Conservation (phyloP, 345 rosid genomes). For the Citrus hindsii region DNA sequence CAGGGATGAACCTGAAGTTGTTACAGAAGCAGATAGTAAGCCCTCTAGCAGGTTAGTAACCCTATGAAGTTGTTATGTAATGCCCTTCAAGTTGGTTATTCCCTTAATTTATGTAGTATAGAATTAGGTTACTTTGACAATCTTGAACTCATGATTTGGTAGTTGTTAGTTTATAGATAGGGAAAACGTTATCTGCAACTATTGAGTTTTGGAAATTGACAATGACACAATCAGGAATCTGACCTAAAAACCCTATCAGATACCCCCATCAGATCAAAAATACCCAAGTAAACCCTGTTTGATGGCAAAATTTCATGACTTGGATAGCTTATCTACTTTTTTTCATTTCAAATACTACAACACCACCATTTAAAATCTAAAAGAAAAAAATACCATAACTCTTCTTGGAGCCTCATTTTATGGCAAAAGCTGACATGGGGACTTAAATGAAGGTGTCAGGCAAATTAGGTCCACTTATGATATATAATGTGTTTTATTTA, state of each 20-base stretch:
- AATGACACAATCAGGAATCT: not conserved
- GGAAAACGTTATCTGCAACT: not conserved
- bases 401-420: not conserved
- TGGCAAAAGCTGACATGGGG: not conserved
- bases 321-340: not conserved
- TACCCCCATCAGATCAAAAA: too few species aligned
- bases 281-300: not conserved
- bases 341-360: not conserved
- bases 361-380: not conserved
- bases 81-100: not conserved
- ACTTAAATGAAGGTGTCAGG: not conserved
- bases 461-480: not conserved
- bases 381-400: not conserved
- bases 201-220: not conserved
- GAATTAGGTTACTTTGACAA: not conserved
- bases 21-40: conserved; percentile 36
- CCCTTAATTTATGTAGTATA: not conserved
- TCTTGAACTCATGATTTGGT: not conserved
- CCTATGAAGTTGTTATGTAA: conserved; percentile 5
- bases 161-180: not conserved
- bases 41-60: conserved; percentile 46
- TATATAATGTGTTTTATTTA: not conserved
- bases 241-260: not conserved
- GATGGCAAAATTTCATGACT: not conserved
- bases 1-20: conserved; percentile 46